Evolutionary conservation across 164 flowering plant genomes (phyloP).

Genomic region (Macadamia tetraphylla): DNA sequence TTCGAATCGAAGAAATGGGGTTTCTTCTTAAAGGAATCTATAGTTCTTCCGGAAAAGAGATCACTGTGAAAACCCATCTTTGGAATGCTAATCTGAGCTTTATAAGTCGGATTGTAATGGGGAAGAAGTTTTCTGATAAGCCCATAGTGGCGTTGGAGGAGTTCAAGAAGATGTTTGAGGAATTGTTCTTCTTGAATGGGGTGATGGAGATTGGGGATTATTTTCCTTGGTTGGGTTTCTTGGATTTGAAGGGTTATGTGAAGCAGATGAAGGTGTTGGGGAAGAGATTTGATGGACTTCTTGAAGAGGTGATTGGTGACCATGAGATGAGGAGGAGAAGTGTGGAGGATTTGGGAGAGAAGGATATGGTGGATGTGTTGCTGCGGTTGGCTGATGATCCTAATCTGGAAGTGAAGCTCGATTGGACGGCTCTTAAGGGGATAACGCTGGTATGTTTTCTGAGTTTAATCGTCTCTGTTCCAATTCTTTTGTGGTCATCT

Average conservation of each 20-base stretch:
- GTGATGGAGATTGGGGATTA: constrained; percentile 51
- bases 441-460: no score
- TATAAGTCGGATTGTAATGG: constrained; percentile 31
- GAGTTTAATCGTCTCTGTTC: no score
- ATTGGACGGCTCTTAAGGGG: constrained; percentile 25
- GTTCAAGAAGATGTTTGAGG: constrained; percentile 48
- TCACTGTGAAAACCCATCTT: constrained; percentile 20
- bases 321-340: constrained; percentile 28
- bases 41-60: constrained; percentile 6
- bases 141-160: constrained; percentile 15
- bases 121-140: constrained; percentile 21
- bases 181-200: constrained; percentile 42
- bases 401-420: constrained; percentile 55
- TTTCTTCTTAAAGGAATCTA: constrained; percentile 8
- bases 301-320: constrained; percentile 45
- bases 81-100: constrained; percentile 13
- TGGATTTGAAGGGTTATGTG: constrained; percentile 50
- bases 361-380: constrained; percentile 56
- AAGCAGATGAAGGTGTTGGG: constrained; percentile 54
- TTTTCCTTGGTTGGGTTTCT: constrained; percentile 48
- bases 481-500: no score
- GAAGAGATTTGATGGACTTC: constrained; percentile 44
- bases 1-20: constrained; percentile 24
- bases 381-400: constrained; percentile 49
- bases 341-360: constrained; percentile 26